Percentiles rank a stretch among this genome's conserved stretches.
These are phyloP conservation scores for Botryobasidium botryosum DNA, from an alignment of 768 basidiomycete species.

Conservation along the genomic window DNA sequence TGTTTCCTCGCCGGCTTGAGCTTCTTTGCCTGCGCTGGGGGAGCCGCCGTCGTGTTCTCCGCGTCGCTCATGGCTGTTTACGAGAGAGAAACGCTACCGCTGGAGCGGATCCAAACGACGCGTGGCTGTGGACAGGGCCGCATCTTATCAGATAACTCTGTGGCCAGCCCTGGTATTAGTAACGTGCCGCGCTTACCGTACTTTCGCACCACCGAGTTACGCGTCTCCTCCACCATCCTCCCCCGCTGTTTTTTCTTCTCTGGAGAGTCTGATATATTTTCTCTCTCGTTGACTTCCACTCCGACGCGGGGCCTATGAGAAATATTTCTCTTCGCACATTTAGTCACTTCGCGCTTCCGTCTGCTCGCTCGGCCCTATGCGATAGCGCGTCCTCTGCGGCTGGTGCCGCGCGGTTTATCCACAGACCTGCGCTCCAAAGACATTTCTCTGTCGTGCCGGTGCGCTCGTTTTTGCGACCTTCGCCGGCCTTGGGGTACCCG, in stretches of 20 bases:
- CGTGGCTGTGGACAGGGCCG: no score
- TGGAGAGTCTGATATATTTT: no score
- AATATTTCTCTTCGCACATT: neutral
- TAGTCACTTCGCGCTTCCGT: neutral
- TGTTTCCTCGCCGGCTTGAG: constrained; percentile 87
- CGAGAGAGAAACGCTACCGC: no score
- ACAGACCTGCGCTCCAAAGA: constrained; percentile 3
- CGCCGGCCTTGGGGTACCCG: constrained; percentile 15
- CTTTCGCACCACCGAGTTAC: no score
- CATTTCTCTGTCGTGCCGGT: constrained; percentile 7
- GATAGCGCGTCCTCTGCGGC: neutral
- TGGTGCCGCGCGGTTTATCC: no score
- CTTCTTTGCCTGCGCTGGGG: constrained; percentile 31
- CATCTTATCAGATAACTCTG: no score
- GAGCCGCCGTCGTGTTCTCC: neutral
- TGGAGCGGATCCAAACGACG: no score
- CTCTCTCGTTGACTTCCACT: neutral
- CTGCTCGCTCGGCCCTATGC: neutral
- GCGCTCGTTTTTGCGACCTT: constrained; percentile 5
- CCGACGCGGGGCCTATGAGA: neutral
- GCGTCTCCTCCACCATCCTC: neutral
- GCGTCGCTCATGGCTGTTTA: neutral
- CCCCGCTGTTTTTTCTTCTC: no score
- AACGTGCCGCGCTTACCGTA: neutral
- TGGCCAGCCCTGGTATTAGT: no score